Base-by-base conservation (phyloP, 176 grass and related monocot species). In the Musa beccarii region DNA sequence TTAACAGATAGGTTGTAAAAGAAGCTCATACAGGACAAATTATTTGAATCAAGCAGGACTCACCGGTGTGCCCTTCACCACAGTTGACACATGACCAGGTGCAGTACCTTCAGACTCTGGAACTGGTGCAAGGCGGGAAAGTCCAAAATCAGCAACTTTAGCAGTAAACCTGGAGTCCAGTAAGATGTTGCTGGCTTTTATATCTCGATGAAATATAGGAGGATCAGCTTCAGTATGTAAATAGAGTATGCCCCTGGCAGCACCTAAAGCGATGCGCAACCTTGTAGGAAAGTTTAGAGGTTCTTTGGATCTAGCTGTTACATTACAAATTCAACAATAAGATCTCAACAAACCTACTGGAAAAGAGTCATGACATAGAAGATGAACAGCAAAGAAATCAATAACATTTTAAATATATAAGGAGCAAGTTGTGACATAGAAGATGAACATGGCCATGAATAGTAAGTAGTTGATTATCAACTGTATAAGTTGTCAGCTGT, bases 131-230 rank as follows among this genome's bases (percentile, higher is more conserved):
- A 91, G 89, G 28, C 85, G 73, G 1, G 89, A 91, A 21, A 91
- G 80, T 76, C 89, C 89, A 57, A 91, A 91, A 88, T 91, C 89
- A 64, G 89, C 89, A 79, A 91, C 89, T 72, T 91, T 91, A 26
- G 89, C 89, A 52, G 77, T 75, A 81, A 85, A 91, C 59, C 75
- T 91, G 0, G 89, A 79, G 83, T 91, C 89, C 70, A 90, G 72
- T 63, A 90, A 59, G 74, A 90, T 90, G 66, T 90, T 90, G 84
- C 78, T 90, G 66, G 88, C 88, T 86, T 90, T 89, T 75, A 89
- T 79, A 77, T 89, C 88, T n/a, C 84, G 84, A 19, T 89, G 88
- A 17, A 84, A 90, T 81, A 90, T 90, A 55, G 84, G 88, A 79
- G 88, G 88, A 21, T 90, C 84, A 24, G 84, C 88, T 86, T 90